Conservation (phyloP, 371 early-diverging fungal genomes). For the Apophysomyces trapeziformis region DNA sequence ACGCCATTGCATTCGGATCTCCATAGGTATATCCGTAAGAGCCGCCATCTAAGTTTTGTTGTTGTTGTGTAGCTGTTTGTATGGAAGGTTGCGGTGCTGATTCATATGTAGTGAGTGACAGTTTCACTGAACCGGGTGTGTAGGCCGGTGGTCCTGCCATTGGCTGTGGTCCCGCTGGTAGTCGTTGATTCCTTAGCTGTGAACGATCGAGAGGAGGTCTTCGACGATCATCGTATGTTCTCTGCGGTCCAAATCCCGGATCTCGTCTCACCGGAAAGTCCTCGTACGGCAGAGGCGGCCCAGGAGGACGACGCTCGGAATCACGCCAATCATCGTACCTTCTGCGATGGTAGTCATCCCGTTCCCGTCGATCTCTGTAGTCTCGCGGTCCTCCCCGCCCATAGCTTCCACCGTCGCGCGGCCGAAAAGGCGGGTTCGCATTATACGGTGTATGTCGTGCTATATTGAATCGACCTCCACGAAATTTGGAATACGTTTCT, state of each 20-base stretch:
- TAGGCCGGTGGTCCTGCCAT: constrained; percentile 21
- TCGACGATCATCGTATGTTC: constrained; percentile 32
- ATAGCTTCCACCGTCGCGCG: constrained; percentile 29
- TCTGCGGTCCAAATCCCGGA: constrained; percentile 13
- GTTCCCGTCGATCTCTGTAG: constrained; percentile 41
- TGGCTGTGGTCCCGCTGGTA: constrained; percentile 20
- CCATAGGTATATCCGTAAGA: constrained; percentile 18
- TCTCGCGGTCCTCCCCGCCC: constrained; percentile 37
- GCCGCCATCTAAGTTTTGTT: constrained; percentile 18
- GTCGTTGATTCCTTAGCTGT: constrained; percentile 9
- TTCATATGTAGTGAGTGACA: constrained; percentile 19
- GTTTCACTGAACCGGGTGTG: constrained; percentile 10
- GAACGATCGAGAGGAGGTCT: constrained; percentile 33
- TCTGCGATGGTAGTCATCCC: constrained; percentile 42
- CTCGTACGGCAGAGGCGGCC: constrained; percentile 25
- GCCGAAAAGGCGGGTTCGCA: constrained; percentile 22
- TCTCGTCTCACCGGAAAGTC: constrained; percentile 15
- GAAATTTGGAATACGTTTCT: background rate
- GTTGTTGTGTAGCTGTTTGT: constrained; percentile 18
- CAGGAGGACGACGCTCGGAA: constrained; percentile 30
- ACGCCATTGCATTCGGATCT: constrained; percentile 16
- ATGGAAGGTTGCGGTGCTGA: constrained; percentile 2
- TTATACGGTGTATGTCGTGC: constrained; percentile 16
- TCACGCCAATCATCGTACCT: constrained; percentile 42
- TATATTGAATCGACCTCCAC: constrained; percentile 19